phyloP scores from a whole-genome alignment of 495 filamentous ascomycete species.

The Tuber umbilicatum region DNA sequence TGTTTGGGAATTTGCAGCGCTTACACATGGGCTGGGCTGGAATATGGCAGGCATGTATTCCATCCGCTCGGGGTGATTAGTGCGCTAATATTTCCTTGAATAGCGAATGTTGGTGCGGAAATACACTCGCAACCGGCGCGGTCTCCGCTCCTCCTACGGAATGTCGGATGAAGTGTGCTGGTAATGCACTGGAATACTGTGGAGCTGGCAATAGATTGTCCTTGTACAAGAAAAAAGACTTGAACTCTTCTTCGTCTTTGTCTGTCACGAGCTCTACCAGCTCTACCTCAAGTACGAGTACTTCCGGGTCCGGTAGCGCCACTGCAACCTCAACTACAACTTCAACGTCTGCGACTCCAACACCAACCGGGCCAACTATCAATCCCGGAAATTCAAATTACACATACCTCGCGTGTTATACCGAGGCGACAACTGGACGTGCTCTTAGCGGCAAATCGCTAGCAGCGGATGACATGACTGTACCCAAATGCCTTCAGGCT shows the following conservation, averaged over 20 bases:
- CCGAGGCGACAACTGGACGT: slow-evolving; percentile 36
- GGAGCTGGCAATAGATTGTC: neutral
- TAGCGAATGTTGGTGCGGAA: slow-evolving; percentile 12
- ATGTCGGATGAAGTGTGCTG: slow-evolving; percentile 8
- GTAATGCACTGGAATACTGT: slow-evolving; percentile 10
- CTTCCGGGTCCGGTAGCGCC: neutral
- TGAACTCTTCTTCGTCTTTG: neutral
- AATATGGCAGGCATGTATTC: slow-evolving; percentile 19
- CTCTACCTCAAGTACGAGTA: neutral
- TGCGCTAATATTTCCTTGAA: neutral
- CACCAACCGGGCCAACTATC: slow-evolving; percentile 23
- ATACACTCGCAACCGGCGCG: slow-evolving; percentile 3
- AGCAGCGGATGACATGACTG: slow-evolving; percentile 16
- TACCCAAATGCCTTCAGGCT: slow-evolving; percentile 37
- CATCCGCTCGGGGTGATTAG: neutral
- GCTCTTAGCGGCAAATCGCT: slow-evolving; percentile 32
- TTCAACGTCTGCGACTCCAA: slow-evolving; percentile 14
- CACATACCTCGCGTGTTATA: slow-evolving; percentile 41
- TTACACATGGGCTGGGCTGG: slow-evolving; percentile 42
- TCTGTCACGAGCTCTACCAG: neutral
- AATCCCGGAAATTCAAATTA: slow-evolving; percentile 33
- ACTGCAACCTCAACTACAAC: slow-evolving; percentile 11
- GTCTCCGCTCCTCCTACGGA: neutral
- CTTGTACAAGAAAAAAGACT: slow-evolving; percentile 3
- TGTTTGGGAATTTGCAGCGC: slow-evolving; percentile 39